These are phyloP conservation scores for Phytopythium ostracodes DNA, from an alignment of 352 stramenopile genomes.

Conservation along the genomic window DNA sequence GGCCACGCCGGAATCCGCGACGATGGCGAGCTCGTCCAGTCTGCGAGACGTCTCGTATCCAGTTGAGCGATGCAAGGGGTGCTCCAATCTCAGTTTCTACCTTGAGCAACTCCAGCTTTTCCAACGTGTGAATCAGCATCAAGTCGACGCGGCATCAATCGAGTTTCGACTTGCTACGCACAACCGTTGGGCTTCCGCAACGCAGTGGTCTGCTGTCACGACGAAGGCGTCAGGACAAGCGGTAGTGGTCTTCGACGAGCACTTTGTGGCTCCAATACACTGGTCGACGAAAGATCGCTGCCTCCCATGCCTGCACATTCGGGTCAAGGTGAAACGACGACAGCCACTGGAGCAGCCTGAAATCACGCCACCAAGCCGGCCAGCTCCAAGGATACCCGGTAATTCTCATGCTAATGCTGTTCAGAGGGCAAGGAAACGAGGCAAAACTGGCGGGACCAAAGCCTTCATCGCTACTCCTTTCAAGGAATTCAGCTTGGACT, in stretches of 20 bases:
- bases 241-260: neutral
- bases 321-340: neutral
- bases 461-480: neutral
- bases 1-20: neutral
- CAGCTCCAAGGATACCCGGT: neutral
- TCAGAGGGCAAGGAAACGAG: neutral
- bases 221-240: neutral
- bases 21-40: neutral
- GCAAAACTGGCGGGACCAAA: neutral
- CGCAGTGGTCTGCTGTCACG: neutral
- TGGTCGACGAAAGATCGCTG: conserved; percentile 3
- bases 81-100: neutral
- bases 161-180: neutral
- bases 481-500: neutral
- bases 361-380: neutral
- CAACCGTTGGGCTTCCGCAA: neutral
- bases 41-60: neutral
- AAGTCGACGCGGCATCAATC: neutral
- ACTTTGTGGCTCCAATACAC: neutral
- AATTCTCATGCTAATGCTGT: neutral
- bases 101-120: neutral
- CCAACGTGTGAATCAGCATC: neutral
- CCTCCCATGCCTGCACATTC: neutral
- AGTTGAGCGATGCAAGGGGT: neutral
- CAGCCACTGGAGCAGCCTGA: neutral